Base-by-base conservation (phyloP, 768 basidiomycete species). In the Rhodosporidiobolus sp. region DNA sequence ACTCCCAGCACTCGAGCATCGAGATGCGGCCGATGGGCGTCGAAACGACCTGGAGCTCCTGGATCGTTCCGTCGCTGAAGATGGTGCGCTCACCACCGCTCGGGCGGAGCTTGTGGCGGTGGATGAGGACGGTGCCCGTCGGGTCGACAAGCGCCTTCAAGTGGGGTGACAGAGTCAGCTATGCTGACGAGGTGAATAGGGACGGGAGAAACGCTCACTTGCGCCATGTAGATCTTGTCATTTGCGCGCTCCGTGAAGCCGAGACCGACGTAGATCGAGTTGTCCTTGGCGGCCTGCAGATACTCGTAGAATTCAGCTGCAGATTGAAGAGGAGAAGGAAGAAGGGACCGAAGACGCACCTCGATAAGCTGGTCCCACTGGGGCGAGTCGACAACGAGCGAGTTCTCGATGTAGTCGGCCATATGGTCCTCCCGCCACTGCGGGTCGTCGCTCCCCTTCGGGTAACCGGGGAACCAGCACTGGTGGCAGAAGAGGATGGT, bases 21-120 rank as follows among this genome's bases (percentile, higher is more conserved):
- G 45, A 46, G 48, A 63, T 63, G 20, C 61, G 46, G 3, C 61
- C 61, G 19, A 63, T 49, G 6, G 61, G 61, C 53, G 57, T 58
- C 35, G 34, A 38, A 4, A 58, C 57, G 12, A 43, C 57, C 30
- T 32, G 12, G 54, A 55, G 28, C 57, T 58, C 12, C 14, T 38
- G 3, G 35, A 26, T 43, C 19, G 57, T 58, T 4, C 57, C 57
- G 24, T 58, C 57, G 22, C 34, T 38, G 34, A 34, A 58, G 11
- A 58, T 12, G 22, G 12, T n/a, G 3, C 71, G 53, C 71, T 71
- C 70, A 11, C 43, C 19, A 16, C 63, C 65, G 17, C 61, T 63
- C 24, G 71, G 71, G 7, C 71, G 53, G 45, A 72, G 71, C 66
- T 72, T 72, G 55, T 67, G 65, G 7, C 71, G 60, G 30, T 72